Base-by-base conservation (phyloP, 331 rosid species). In the Acacia pycnantha region DNA sequence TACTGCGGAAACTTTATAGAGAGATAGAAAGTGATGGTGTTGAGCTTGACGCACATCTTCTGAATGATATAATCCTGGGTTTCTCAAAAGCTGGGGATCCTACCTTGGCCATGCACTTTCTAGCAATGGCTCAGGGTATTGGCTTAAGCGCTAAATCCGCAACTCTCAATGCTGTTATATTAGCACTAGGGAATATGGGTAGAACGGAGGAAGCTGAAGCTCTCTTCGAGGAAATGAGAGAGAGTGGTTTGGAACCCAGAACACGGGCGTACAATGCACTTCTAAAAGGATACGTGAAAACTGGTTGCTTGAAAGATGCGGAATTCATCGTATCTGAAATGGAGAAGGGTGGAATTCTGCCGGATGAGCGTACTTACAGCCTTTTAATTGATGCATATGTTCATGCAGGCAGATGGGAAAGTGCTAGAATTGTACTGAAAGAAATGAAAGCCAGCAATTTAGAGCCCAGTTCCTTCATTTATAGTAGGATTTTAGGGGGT, bases 51-150 rank as follows among this genome's bases (percentile, higher is more conserved):
- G 91, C 87, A 3, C 97, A 90, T 82, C 90, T 96, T 15, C 50
- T 93, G 41, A 93, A 93, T 78, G 99, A 96, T 65, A 89, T 96
- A 10, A 93, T 89, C 2, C 77, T 92, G 19, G 97, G 95, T 24
- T 96, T 92, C 11, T 87, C 98, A 0, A 96, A 87, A 83, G 98
- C 99, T 19, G 95, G 99, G 2, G 99, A 96, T 31, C 84, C 94
- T 0, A 85, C 72, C 19, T 83, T 82, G 44, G 97, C 99, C 29
- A 67, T 96, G 97, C 82, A 90, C 18, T 91, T 93, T 70, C 90
- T 96, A 26, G 91, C 92, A 0, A 90, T 90, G 84, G 92, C 89
- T 71, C 99, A 96, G 90, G 92, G 92, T 15, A 85, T 83, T 59
- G 97, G 98, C 4, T 83, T 96, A 86, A 90, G 88, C 41, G 89